Percentiles rank a stretch among this genome's conserved stretches.
phyloP scores from a whole-genome alignment of 441 rosid genomes.

The Gossypium gossypioides region DNA sequence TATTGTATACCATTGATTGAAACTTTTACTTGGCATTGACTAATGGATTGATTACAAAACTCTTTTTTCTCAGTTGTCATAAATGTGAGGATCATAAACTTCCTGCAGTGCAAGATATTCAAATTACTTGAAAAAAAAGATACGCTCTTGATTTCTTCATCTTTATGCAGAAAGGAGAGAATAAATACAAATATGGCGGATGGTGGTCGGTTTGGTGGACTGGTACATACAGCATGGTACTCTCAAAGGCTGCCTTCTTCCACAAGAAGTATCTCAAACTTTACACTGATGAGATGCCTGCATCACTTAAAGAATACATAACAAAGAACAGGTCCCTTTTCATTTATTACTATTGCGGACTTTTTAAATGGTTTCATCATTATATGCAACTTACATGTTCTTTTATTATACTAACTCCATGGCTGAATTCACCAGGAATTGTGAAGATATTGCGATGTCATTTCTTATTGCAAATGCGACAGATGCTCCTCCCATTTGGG shows the following conservation, averaged over 20 bases:
- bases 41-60: neutral
- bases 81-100: neutral
- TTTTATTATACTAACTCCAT: slow-evolving; percentile 18
- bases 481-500: slow-evolving; percentile 85
- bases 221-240: slow-evolving; percentile 85
- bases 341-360: neutral
- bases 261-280: slow-evolving; percentile 76
- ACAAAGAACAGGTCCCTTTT: slow-evolving; percentile 50
- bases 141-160: neutral
- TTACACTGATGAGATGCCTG: slow-evolving; percentile 72
- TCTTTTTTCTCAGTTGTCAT: neutral
- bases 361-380: neutral
- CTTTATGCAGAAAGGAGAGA: slow-evolving; percentile 45
- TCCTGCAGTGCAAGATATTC: neutral
- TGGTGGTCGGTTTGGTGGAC: slow-evolving; percentile 99
- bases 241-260: slow-evolving; percentile 91
- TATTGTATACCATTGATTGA: neutral
- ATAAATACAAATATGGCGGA: slow-evolving; percentile 55
- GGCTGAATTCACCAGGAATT: slow-evolving; percentile 49
- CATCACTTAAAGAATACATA: slow-evolving; percentile 55
- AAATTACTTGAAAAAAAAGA: neutral
- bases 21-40: neutral
- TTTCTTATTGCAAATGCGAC: slow-evolving; percentile 85
- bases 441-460: slow-evolving; percentile 97
- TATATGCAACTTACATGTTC: slow-evolving; percentile 4